Evolutionary conservation across 2,329 filamentous ascomycete species (phyloP), one percentile per base, ranked within the genome.

Genomic region (Fusarium algeriense): DNA sequence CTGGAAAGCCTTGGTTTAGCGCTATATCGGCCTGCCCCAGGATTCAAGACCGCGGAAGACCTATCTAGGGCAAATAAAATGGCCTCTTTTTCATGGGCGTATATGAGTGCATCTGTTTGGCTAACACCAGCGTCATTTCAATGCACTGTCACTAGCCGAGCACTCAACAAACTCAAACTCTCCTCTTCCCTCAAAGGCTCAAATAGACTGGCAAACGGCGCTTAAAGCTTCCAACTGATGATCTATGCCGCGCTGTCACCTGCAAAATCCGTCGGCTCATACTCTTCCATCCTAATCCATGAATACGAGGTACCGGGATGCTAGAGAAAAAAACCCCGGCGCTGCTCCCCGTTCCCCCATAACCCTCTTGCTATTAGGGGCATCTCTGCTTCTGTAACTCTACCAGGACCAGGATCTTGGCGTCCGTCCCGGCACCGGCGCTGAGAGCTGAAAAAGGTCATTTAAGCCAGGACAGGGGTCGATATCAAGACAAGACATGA

Each of bases 231-330:
- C 30, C 57, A 60, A 60, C 56, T 59, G 49, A 63, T 56, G 20
- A 58, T 64, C 40, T 64, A 58, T 52, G 58, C 58, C 52, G 54
- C 19, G 60, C 48, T 73, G 73, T 75, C 64, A 71, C 70, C 63
- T 76, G 70, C 60, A 76, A 75, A 69, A 60, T 61, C 70, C 50
- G 60, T 63, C 67, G 62, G 62, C 62, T 58, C 45, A 44, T 60
- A 41, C 48, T 66, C 54, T 64, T 64, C 60, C 65, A 60, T 56
- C 67, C 67, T 20, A 30, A 34, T 58, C 64, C 68, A 76, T 76
- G 74, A 76, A 76, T 76, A 76, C 74, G 74, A 76, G 74, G 52
- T n/a, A 30, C 7, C 7, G 30, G 30, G 7, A n/a, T 19, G 20
- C 32, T 23, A 26, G 48, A 38, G 20, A 23, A 52, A 52, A 38